Evolutionary conservation across 2,329 filamentous ascomycete species (phyloP).

Genomic region (Xylariaceae sp.): DNA sequence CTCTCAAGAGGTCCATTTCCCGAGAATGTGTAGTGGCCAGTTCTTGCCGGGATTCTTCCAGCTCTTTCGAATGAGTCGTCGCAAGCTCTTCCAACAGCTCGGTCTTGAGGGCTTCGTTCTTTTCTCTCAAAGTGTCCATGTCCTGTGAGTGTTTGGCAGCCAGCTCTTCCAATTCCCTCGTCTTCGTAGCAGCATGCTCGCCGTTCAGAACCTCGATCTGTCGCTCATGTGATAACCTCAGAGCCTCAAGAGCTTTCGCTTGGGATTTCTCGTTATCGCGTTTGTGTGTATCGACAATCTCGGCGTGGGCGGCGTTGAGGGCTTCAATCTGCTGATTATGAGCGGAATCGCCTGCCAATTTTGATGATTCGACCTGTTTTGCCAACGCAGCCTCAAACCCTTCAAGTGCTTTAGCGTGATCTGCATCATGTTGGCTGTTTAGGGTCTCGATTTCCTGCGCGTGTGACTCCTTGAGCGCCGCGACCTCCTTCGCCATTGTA

Average conservation of each 20-base stretch:
- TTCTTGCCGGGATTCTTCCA: constrained; percentile 16
- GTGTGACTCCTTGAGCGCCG: constrained; percentile 25
- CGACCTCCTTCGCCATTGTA: constrained; percentile 24
- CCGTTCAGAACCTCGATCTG: constrained; percentile 25
- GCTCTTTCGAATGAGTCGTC: constrained; percentile 5
- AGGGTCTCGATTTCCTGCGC: constrained; percentile 27
- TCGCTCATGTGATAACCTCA: constrained; percentile 27
- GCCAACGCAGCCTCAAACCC: constrained; percentile 28
- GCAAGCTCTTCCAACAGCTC: constrained; percentile 13
- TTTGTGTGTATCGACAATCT: constrained; percentile 31
- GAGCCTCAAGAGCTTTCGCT: constrained; percentile 24
- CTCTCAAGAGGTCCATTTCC: constrained; percentile 22
- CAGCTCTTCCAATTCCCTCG: constrained; percentile 23
- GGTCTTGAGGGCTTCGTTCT: constrained; percentile 18
- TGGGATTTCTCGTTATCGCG: constrained; percentile 26
- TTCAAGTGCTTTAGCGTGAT: constrained; percentile 29
- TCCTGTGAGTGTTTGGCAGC: constrained; percentile 22
- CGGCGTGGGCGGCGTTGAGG: constrained; percentile 28
- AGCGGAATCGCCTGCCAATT: constrained; percentile 28
- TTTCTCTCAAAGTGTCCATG: constrained; percentile 20
- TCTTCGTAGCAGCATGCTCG: constrained; percentile 22
- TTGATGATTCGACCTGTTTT: constrained; percentile 32
- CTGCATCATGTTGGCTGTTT: constrained; percentile 26
- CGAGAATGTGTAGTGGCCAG: constrained; percentile 19
- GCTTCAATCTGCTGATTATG: constrained; percentile 29